Base-by-base conservation (phyloP, 2,329 filamentous ascomycete species). In the Sporothrix mexicana region DNA sequence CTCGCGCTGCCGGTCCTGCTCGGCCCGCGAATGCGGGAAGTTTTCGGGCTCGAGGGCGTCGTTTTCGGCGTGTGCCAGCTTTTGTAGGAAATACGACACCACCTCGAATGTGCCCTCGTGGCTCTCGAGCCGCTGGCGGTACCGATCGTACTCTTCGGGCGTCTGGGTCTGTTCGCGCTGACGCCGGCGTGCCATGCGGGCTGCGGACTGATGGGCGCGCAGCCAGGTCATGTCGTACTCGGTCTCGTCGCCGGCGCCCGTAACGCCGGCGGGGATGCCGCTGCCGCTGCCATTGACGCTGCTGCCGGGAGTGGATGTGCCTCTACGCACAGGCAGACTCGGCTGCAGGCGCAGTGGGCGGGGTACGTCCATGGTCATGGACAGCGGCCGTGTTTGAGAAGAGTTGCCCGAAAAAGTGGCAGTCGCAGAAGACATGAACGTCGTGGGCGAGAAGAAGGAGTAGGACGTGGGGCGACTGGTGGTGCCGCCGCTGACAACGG, bases 41-140 rank as follows among this genome's bases (percentile, higher is more conserved):
- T 57, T 49, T 1, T 30, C 62, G 2, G 59, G 45, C 49, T 72
- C 66, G 13, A 76, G 73, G 55, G 73, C 23, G 1, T 69, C 74
- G 73, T 76, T 76, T 47, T 76, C 75, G 69, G 74, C 74, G 3
- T 49, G 69, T 6, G 73, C 75, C 30, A 76, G 74, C 9, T 69
- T 69, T 25, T 47, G 59, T 43, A 75, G 23, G 55, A 75, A 76
- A 41, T 53, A 69, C n/a, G 13, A 43, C 43, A 70, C 53, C 47
- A 76, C 73, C 59, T 74, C 72, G 45, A 74, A 70, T 9, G 57
- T 55, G 51, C 75, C 74, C 71, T 74, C 75, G 43, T 71, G 67
- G 71, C 69, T 71, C 25, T 73, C 66, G 43, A 73, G 71, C 9
- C 41, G 43, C 23, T n/a, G 23, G n/a, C 47, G 69, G 45, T 68